Evolutionary conservation across 2,329 filamentous ascomycete genomes (phyloP).

Genomic region (Tolypocladium ovalisporum): DNA sequence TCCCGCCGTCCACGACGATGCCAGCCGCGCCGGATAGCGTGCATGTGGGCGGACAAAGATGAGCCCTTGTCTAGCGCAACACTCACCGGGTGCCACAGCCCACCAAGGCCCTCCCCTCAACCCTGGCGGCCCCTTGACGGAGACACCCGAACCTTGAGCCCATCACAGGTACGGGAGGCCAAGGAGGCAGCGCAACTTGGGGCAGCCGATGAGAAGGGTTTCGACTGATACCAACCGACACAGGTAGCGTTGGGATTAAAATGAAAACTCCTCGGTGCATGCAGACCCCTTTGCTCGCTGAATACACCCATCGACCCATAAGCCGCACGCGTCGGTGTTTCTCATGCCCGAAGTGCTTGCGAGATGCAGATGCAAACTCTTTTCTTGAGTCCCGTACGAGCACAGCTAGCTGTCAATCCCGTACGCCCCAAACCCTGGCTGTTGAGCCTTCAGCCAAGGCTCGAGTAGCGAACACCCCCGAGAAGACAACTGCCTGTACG

Average conservation of each 20-base stretch:
- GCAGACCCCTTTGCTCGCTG: neutral
- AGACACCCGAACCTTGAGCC: neutral
- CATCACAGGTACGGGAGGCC: neutral
- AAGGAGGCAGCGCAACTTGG: neutral
- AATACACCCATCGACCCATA: no score
- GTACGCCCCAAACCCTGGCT: neutral
- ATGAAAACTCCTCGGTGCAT: neutral
- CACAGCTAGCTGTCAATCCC: neutral
- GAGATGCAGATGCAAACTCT: neutral
- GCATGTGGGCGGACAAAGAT: neutral
- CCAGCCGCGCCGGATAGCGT: neutral
- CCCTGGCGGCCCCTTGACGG: neutral
- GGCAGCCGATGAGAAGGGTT: neutral
- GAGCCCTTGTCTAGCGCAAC: slow-evolving; percentile 13
- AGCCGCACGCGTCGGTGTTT: no score
- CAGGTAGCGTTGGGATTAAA: no score
- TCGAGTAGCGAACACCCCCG: neutral
- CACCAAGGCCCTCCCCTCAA: neutral
- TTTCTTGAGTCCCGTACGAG: neutral
- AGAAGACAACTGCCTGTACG: neutral
- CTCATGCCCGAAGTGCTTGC: neutral
- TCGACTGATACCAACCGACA: neutral
- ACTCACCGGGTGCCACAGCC: slow-evolving; percentile 1
- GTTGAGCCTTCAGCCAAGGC: neutral
- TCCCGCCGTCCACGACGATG: neutral